Evolutionary conservation across 2,329 filamentous ascomycete genomes (phyloP).

Genomic region (Stachybotrys echinatus): DNA sequence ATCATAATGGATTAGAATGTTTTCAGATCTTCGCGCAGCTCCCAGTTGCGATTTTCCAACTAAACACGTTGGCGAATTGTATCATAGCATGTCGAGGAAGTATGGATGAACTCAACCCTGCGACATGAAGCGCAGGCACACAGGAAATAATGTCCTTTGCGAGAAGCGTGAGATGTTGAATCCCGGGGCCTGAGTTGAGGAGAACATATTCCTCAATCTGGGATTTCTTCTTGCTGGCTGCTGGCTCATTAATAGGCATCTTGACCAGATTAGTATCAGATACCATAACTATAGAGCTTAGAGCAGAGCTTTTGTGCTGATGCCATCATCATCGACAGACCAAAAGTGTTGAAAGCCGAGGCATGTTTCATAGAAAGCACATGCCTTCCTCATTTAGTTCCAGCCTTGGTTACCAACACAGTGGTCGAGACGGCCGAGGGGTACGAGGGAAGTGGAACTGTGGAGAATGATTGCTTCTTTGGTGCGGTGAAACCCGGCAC

Average conservation of each 20-base stretch:
- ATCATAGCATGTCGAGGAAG: constrained; percentile 70
- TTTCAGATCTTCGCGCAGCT: constrained; percentile 68
- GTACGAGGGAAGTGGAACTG: constrained; percentile 50
- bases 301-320: constrained; percentile 74
- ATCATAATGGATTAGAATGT: constrained; percentile 81
- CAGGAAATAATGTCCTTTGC: constrained; percentile 66
- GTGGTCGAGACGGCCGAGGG: constrained; percentile 69
- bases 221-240: constrained; percentile 68
- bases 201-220: constrained; percentile 81
- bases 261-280: constrained; percentile 70
- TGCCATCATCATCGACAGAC: constrained; percentile 77
- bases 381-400: constrained; percentile 61
- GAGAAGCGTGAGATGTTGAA: constrained; percentile 76
- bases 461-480: constrained; percentile 22
- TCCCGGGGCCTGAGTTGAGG: constrained; percentile 70
- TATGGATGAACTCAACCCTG: constrained; percentile 76
- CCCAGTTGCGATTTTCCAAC: constrained; percentile 39
- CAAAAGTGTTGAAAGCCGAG: constrained; percentile 84
- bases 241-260: constrained; percentile 87
- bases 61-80: constrained; percentile 63
- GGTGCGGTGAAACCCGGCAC: constrained; percentile 63
- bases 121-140: constrained; percentile 65
- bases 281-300: constrained; percentile 75
- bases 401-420: constrained; percentile 86
- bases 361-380: constrained; percentile 64